These are phyloP conservation scores for Suillus lakei DNA, from an alignment of 768 basidiomycete genomes.

Conservation along the genomic window DNA sequence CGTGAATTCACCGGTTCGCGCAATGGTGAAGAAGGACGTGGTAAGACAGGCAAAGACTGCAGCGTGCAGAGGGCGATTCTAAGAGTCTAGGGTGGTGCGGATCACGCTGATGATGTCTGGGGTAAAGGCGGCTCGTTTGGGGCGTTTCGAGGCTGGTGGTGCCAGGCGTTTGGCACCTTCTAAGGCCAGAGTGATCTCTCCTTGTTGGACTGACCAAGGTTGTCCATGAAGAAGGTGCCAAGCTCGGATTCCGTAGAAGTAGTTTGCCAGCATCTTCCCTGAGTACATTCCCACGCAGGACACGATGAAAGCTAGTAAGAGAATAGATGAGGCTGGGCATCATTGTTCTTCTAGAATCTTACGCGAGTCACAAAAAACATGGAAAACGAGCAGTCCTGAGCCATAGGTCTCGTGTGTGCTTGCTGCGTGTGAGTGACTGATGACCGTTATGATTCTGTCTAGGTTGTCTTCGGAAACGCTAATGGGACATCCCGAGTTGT, in stretches of 20 bases:
- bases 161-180: conserved; percentile 9
- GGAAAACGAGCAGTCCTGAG: conserved; percentile 42
- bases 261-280: conserved; percentile 40
- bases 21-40: not conserved
- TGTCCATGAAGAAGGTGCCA: conserved; percentile 53
- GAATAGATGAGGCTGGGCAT: conserved; percentile 28
- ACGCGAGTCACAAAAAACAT: conserved; percentile 44
- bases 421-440: conserved; percentile 31
- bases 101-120: not conserved
- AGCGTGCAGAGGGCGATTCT: not conserved
- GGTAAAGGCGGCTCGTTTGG: not conserved
- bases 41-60: conserved; percentile 1
- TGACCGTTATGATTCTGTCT: conserved; percentile 26
- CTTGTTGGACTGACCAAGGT: conserved; percentile 34
- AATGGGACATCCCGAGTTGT: not conserved
- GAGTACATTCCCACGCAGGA: conserved; percentile 38
- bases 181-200: conserved; percentile 33
- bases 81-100: too few species aligned
- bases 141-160: conserved; percentile 16
- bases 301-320: conserved; percentile 37
- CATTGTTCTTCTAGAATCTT: conserved; percentile 23
- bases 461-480: not conserved
- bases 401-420: conserved; percentile 41
- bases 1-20: not conserved
- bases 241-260: conserved; percentile 42